A percentile compares a stretch with the other conserved stretches of the same genome.
Evolutionary conservation across 495 filamentous ascomycete species (phyloP).

Genomic region (Pseudomonodictys pantanalensis): DNA sequence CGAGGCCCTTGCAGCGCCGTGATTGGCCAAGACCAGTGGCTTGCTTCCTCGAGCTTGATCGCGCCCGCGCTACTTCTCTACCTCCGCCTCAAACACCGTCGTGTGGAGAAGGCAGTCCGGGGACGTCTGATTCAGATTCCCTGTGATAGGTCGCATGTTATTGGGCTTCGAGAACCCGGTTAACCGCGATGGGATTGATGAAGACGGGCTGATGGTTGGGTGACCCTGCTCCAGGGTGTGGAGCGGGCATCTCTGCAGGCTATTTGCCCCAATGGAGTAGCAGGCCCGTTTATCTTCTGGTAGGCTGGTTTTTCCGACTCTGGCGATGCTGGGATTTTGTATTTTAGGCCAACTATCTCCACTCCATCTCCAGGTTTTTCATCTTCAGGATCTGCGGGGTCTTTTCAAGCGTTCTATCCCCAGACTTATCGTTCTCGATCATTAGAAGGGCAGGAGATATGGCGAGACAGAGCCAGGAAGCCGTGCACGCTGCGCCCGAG

Average conservation of each 20-base stretch:
- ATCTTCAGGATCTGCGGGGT: neutral
- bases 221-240: neutral
- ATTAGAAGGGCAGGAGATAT: neutral
- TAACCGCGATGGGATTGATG: neutral
- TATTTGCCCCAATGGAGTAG: neutral
- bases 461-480: conserved; percentile 1
- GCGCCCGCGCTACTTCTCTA: too few relatives aligned
- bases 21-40: too few relatives aligned
- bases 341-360: neutral
- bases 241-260: neutral
- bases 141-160: neutral
- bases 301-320: neutral
- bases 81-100: too few relatives aligned
- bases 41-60: too few relatives aligned
- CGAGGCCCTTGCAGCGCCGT: too few relatives aligned
- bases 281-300: neutral
- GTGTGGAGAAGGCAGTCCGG: too few relatives aligned
- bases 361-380: neutral
- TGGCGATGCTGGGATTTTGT: neutral
- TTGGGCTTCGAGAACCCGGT: neutral
- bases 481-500: conserved; percentile 4
- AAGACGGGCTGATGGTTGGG: neutral
- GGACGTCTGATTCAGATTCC: neutral
- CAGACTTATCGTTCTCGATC: neutral
- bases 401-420: neutral